These are phyloP conservation scores for Dissophora ornata DNA, from an alignment of 192 early-diverging fungal genomes.

Conservation along the genomic window DNA sequence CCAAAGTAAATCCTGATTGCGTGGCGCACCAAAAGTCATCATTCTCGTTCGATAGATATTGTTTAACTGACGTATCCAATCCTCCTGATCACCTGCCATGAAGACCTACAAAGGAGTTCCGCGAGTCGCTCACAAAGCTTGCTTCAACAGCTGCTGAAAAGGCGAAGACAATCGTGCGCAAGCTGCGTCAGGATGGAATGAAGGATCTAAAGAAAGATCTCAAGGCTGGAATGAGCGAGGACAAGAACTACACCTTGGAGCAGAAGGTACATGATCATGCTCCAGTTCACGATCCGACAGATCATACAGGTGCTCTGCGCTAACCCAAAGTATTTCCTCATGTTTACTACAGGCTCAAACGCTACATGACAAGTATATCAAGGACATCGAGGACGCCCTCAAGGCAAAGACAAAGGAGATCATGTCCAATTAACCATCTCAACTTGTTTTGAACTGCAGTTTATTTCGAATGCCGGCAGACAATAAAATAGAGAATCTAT, in stretches of 20 bases:
- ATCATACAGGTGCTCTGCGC: neutral
- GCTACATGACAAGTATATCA: conserved; percentile 71
- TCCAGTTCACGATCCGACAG: too few relatives aligned
- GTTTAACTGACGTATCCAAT: too few relatives aligned
- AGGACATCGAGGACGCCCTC: conserved; percentile 70
- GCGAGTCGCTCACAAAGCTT: conserved; percentile 76
- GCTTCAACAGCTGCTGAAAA: conserved; percentile 72
- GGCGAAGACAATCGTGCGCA: conserved; percentile 73
- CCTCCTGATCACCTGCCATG: conserved; percentile 7
- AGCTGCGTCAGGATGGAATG: conserved; percentile 77
- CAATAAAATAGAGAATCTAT: conserved; percentile 2
- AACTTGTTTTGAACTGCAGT: conserved; percentile 2
- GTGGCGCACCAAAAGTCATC: too few relatives aligned
- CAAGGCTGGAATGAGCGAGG: conserved; percentile 63
- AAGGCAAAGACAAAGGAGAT: conserved; percentile 80
- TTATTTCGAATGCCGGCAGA: conserved; percentile 21
- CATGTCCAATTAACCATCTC: conserved; percentile 39
- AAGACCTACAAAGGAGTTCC: conserved; percentile 79
- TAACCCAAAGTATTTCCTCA: too few relatives aligned
- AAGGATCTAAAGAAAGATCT: conserved; percentile 76
- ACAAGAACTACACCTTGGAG: conserved; percentile 66
- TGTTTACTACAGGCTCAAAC: conserved; percentile 62
- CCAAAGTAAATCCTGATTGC: conserved; percentile 69
- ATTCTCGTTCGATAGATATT: too few relatives aligned
- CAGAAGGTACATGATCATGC: conserved; percentile 59